Evolutionary conservation across 2,329 filamentous ascomycete species (phyloP).

Genomic region (Cladosporium cucumerinum): DNA sequence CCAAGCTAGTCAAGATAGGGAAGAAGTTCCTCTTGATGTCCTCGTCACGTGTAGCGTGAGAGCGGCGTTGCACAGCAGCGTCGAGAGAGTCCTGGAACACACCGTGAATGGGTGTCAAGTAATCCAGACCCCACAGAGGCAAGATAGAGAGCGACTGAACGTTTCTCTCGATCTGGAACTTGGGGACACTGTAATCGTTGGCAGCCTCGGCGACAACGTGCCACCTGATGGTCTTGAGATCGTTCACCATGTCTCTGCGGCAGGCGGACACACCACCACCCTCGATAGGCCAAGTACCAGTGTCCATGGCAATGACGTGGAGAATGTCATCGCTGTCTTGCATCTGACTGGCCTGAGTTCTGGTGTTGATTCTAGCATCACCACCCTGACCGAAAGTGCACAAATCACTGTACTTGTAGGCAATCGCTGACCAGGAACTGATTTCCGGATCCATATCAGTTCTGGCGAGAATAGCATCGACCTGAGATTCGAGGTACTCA

Average conservation of each 20-base stretch:
- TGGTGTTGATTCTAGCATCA: constrained; percentile 50
- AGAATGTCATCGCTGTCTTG: constrained; percentile 41
- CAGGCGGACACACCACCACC: constrained; percentile 43
- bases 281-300: constrained; percentile 44
- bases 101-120: constrained; percentile 41
- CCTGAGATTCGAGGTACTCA: constrained; percentile 39
- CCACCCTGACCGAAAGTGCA: constrained; percentile 54
- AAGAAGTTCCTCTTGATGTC: constrained; percentile 42
- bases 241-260: constrained; percentile 43
- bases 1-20: constrained; percentile 40
- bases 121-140: constrained; percentile 43
- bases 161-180: constrained; percentile 43
- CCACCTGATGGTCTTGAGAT: constrained; percentile 42
- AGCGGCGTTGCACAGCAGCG: constrained; percentile 37
- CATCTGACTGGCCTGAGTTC: constrained; percentile 44
- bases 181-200: constrained; percentile 43
- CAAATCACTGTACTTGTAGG: constrained; percentile 51
- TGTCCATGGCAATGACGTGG: constrained; percentile 42
- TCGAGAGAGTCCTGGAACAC: constrained; percentile 43
- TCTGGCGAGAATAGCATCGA: constrained; percentile 50
- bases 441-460: constrained; percentile 52
- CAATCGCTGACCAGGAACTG: constrained; percentile 52
- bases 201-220: constrained; percentile 44
- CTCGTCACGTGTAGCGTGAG: constrained; percentile 29
- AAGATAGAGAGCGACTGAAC: constrained; percentile 43